Conservation (phyloP, 2,329 filamentous ascomycete species). For the Aureobasidium melanogenum region DNA sequence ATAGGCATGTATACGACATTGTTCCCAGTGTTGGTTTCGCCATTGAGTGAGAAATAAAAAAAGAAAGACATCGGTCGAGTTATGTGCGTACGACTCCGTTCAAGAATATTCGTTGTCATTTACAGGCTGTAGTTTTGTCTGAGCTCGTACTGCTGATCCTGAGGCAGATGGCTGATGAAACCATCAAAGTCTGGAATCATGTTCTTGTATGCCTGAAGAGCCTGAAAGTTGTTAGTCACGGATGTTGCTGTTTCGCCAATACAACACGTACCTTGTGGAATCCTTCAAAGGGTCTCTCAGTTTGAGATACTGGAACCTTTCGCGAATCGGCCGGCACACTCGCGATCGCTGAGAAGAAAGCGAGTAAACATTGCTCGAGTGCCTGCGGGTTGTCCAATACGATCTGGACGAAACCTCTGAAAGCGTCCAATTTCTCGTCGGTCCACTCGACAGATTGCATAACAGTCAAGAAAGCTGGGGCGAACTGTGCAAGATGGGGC, state of each 20-base stretch:
- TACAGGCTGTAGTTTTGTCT: conserved; percentile 34
- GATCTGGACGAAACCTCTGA: conserved; percentile 80
- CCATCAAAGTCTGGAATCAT: conserved; percentile 46
- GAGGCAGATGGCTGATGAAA: conserved; percentile 40
- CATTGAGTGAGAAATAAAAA: conserved; percentile 1
- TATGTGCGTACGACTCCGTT: not conserved
- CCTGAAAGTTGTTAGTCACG: conserved; percentile 17
- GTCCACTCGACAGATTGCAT: conserved; percentile 82
- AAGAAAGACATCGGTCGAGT: not conserved
- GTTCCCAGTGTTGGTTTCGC: not conserved
- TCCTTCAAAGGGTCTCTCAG: conserved; percentile 54
- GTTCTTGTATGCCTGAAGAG: conserved; percentile 44
- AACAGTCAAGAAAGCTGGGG: conserved; percentile 68
- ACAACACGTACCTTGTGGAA: conserved; percentile 67
- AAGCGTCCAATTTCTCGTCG: conserved; percentile 89
- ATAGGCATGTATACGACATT: not conserved
- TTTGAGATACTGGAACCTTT: conserved; percentile 49
- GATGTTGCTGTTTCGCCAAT: not conserved
- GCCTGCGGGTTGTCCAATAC: conserved; percentile 81
- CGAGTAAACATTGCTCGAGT: conserved; percentile 75
- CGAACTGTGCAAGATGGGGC: conserved; percentile 69
- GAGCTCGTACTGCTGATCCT: conserved; percentile 34
- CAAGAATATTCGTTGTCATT: conserved; percentile 16
- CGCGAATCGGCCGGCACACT: conserved; percentile 43
- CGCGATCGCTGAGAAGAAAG: conserved; percentile 79